A percentile compares a stretch with the other conserved stretches of the same genome.
These are phyloP conservation scores for Barnettozyma botsteinii DNA, from an alignment of 805 yeast genomes.

Conservation along the genomic window DNA sequence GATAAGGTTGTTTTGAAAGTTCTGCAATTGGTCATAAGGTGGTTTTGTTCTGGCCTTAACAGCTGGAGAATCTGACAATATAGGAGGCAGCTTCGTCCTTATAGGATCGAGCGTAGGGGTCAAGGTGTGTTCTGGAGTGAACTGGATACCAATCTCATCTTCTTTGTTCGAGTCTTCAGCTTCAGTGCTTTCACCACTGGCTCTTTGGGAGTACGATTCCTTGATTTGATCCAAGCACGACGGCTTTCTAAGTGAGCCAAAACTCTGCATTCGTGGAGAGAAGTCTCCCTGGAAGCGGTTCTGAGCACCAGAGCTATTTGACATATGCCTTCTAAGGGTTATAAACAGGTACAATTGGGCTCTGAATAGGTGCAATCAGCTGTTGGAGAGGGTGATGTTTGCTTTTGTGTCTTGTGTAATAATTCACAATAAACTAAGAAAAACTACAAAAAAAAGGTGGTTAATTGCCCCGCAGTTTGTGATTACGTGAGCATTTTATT, in stretches of 20 bases:
- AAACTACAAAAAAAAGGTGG: too few species aligned
- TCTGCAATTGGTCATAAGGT: conserved; percentile 20
- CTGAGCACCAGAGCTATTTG: neutral
- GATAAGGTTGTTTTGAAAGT: conserved; percentile 11
- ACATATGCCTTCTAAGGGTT: neutral
- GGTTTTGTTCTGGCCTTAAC: conserved; percentile 17
- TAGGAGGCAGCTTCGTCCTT: conserved; percentile 5
- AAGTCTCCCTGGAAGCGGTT: neutral
- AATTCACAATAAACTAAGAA: too few species aligned
- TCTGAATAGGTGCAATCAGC: too few species aligned
- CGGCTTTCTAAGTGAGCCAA: neutral
- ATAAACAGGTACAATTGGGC: too few species aligned
- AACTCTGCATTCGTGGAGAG: too few species aligned
- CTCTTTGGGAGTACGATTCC: conserved; percentile 1
- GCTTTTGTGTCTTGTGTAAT: conserved; percentile 1
- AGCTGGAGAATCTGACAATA: conserved; percentile 9
- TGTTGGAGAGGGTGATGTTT: too few species aligned
- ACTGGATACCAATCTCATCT: conserved; percentile 3
- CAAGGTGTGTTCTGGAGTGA: conserved; percentile 7
- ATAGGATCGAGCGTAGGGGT: neutral
- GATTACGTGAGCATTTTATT: too few species aligned
- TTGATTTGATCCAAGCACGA: conserved; percentile 5
- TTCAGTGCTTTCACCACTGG: conserved; percentile 6
- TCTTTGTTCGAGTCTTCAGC: conserved; percentile 2
- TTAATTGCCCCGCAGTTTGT: too few species aligned